phyloP scores from a whole-genome alignment of 2,329 filamentous ascomycete species.

The Fusarium pilosicola region DNA sequence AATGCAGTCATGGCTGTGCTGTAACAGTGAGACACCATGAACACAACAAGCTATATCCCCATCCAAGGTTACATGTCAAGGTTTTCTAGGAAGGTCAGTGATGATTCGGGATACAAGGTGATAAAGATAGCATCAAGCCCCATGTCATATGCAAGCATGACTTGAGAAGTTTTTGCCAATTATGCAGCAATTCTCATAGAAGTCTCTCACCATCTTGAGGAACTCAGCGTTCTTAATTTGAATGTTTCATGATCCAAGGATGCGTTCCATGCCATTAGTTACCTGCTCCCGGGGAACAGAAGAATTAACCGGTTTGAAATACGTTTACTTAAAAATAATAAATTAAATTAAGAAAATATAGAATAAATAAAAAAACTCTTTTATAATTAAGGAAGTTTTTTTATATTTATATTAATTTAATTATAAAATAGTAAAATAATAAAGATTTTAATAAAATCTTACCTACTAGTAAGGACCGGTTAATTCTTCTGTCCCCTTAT shows the following conservation, averaged over 20 bases:
- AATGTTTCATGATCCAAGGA: neutral
- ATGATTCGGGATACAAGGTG: constrained; percentile 4
- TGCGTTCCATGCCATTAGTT: no score
- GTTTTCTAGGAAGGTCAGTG: neutral
- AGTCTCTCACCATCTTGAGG: neutral
- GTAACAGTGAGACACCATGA: constrained; percentile 16
- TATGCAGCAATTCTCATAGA: neutral
- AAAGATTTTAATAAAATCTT: no score
- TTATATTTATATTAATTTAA: no score
- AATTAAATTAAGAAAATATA: no score
- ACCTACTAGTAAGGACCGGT: no score
- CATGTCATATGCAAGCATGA: neutral
- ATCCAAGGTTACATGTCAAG: neutral
- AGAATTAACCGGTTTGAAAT: no score
- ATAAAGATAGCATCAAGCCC: constrained; percentile 29
- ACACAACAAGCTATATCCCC: neutral
- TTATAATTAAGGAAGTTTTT: no score
- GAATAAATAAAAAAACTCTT: no score
- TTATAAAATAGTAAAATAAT: no score
- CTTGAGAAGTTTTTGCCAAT: neutral
- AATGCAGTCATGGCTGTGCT: constrained; percentile 9
- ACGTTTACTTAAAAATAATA: no score
- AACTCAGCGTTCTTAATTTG: neutral
- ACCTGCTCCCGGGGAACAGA: no score
- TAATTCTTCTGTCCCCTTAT: neutral